Base-by-base conservation (phyloP, 768 basidiomycete species). In the Roridomyces roridus region DNA sequence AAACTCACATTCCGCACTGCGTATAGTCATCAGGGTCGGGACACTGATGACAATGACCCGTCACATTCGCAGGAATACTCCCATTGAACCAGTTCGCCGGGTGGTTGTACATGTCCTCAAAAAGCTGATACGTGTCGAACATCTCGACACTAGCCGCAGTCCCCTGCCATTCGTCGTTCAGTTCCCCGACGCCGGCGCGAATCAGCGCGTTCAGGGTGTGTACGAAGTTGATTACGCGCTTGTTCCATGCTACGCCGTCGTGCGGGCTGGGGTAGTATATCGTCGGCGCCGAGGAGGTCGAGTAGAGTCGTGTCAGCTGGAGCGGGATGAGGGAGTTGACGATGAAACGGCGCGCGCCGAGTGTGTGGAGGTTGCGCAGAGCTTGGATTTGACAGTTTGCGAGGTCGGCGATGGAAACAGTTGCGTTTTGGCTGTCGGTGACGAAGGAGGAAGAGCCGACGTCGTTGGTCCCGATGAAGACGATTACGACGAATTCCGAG, bases 341-440 rank as follows among this genome's bases (percentile, higher is more conserved):
- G n/a, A 67, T 67, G 42, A 67, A 67, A 15, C 60, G 62, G 14
- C 64, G 56, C 10, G 57, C 66, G n/a, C 66, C 66, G 5, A 67
- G 60, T 8, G 46, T 34, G 44, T 60, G 58, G 43, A 67, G 47
- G 18, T 53, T 52, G 20, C 57, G 59, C 17, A 67, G 24, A 14
- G 59, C 35, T 21, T 65, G 45, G 5, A 67, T 26, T 20, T 67
- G 66, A 37, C 66, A 67, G 11, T 46, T 51, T 17, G 58, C 66
- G 28, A 67, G 42, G 43, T 65, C 60, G 4, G 36, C 53, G 14
- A 67, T 53, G 15, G 64, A 63, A 10, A 62, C 40, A 11, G 48
- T 46, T 11, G 51, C 18, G 21, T 24, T 34, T 51, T 65, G 26
- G 44, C 52, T 45, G 49, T 63, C 55, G 10, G 64, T 64, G 34